Conservation (phyloP, 495 filamentous ascomycete genomes). For the Aspergillus nidulans region DNA sequence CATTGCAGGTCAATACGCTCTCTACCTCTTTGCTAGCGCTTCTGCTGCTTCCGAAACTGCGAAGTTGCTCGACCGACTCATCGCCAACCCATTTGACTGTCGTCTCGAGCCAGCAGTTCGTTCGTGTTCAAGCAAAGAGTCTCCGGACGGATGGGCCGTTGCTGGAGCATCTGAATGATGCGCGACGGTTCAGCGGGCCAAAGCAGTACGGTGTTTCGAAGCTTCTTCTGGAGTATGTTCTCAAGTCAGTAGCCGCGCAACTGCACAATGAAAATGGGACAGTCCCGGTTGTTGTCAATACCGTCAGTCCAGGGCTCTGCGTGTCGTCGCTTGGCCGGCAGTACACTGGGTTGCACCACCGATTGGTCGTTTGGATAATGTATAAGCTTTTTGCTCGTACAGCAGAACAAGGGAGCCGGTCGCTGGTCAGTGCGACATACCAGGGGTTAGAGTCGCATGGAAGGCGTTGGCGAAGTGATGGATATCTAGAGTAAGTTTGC, state of each 20-base stretch:
- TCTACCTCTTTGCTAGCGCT: conserved; percentile 53
- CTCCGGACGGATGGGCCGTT: conserved; percentile 29
- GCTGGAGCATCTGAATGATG: conserved; percentile 32
- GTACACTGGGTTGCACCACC: conserved; percentile 35
- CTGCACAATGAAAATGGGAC: conserved; percentile 32
- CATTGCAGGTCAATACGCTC: conserved; percentile 56
- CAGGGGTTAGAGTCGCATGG: conserved; percentile 48
- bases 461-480: conserved; percentile 46
- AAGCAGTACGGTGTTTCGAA: conserved; percentile 47
- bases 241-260: conserved; percentile 32
- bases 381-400: conserved; percentile 43
- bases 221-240: conserved; percentile 43
- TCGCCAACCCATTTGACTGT: conserved; percentile 33
- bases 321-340: conserved; percentile 36
- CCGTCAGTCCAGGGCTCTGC: conserved; percentile 43
- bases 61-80: conserved; percentile 19
- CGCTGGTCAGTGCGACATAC: conserved; percentile 46
- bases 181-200: conserved; percentile 23
- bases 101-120: conserved; percentile 42
- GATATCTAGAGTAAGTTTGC: conserved; percentile 38
- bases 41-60: conserved; percentile 49
- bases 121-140: conserved; percentile 31
- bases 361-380: conserved; percentile 32
- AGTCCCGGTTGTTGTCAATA: conserved; percentile 41
- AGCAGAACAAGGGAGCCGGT: conserved; percentile 47